Evolutionary conservation across 768 basidiomycete species (phyloP).

Genomic region (Albatrellus ellisii): DNA sequence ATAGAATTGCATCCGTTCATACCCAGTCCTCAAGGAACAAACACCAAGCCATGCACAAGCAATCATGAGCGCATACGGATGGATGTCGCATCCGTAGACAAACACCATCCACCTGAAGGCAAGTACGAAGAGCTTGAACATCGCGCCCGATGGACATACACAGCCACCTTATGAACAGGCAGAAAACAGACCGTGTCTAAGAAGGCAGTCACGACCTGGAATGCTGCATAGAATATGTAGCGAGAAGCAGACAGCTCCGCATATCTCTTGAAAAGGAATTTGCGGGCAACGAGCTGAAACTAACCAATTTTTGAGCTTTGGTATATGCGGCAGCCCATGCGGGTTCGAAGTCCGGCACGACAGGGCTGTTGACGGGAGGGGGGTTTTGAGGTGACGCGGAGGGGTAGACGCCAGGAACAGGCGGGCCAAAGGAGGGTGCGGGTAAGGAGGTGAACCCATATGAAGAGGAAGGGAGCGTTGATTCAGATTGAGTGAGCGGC

Average conservation of each 20-base stretch:
- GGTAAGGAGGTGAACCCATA: conserved; percentile 9
- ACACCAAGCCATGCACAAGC: no score
- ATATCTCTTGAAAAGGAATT: conserved; percentile 6
- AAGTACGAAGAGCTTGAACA: no score
- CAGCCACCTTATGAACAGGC: no score
- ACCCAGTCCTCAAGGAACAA: no score
- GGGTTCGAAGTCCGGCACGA: conserved; percentile 32
- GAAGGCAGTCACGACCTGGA: no score
- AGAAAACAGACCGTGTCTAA: no score
- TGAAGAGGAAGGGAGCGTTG: conserved; percentile 4
- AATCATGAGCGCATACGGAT: no score
- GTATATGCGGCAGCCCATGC: conserved; percentile 48
- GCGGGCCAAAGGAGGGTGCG: conserved; percentile 28
- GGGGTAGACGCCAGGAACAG: conserved; percentile 41
- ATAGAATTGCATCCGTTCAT: not conserved
- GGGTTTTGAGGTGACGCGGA: conserved; percentile 41
- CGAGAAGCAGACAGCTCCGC: conserved; percentile 2
- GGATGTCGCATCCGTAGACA: no score
- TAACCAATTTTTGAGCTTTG: conserved; percentile 32
- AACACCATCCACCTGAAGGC: no score
- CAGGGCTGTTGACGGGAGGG: conserved; percentile 31
- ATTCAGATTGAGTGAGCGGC: no score
- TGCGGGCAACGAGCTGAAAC: conserved; percentile 26
- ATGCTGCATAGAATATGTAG: not conserved
- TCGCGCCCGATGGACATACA: no score